phyloP scores from a whole-genome alignment of 2,329 filamentous ascomycete species.

The Dothistroma pini region DNA sequence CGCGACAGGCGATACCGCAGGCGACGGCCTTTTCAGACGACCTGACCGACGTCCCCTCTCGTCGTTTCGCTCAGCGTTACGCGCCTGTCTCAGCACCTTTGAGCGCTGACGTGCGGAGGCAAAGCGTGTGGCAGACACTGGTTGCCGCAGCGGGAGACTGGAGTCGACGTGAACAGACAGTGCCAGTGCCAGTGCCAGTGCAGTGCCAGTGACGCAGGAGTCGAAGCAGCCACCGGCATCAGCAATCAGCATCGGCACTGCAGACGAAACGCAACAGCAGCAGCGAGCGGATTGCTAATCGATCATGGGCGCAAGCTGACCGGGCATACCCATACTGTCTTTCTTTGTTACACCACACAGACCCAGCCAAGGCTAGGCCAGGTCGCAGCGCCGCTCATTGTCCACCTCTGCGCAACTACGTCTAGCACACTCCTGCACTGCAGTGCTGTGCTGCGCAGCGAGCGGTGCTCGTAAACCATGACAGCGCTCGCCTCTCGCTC shows the following conservation, averaged over 20 bases:
- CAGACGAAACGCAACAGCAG: not conserved
- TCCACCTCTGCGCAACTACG: not conserved
- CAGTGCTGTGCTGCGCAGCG: not conserved
- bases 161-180: no score
- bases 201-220: not conserved
- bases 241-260: not conserved
- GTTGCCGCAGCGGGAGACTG: not conserved
- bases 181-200: not conserved
- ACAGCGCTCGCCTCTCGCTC: constrained; percentile 76
- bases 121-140: not conserved
- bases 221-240: not conserved
- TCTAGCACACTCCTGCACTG: constrained; percentile 5
- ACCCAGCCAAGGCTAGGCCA: not conserved
- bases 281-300: not conserved
- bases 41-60: not conserved
- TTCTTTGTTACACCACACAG: constrained; percentile 16
- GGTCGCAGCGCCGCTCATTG: constrained; percentile 9
- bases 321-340: constrained; percentile 3
- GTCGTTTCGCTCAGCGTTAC: not conserved
- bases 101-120: constrained; percentile 5
- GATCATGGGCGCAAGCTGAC: constrained; percentile 12
- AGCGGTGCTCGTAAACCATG: constrained; percentile 46
- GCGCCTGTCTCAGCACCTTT: constrained; percentile 1
- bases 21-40: not conserved
- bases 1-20: not conserved